Conservation (phyloP, 2,329 filamentous ascomycete species). For the Diaporthe sp. region DNA sequence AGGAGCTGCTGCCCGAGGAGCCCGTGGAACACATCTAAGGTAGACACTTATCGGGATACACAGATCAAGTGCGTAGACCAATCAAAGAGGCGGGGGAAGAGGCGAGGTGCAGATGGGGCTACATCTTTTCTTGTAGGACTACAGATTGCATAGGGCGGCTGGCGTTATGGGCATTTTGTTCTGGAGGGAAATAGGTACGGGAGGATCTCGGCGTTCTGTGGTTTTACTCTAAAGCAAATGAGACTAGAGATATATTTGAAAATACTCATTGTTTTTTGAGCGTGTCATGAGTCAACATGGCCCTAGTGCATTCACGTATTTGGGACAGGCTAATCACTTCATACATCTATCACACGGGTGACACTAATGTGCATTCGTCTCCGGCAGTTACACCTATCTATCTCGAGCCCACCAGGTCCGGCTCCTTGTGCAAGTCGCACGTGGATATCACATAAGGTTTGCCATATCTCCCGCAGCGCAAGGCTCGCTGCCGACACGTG, state of each 20-base stretch:
- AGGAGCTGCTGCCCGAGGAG: constrained; percentile 82
- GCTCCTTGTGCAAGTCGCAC: not conserved
- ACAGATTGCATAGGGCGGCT: constrained; percentile 28
- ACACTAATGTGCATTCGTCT: not conserved
- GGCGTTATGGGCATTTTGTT: constrained; percentile 28
- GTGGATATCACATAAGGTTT: not conserved
- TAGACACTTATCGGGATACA: not conserved
- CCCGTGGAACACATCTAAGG: constrained; percentile 77
- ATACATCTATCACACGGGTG: no score
- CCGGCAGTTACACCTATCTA: not conserved
- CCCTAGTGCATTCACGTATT: not conserved
- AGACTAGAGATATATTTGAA: not conserved
- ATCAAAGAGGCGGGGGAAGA: not conserved
- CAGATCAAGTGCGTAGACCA: not conserved
- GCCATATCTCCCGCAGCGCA: not conserved
- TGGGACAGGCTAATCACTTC: not conserved
- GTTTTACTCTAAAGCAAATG: not conserved
- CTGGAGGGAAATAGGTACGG: not conserved
- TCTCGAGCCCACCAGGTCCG: not conserved
- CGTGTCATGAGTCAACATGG: not conserved
- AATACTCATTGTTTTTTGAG: no score
- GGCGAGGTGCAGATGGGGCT: not conserved
- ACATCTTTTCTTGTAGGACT: not conserved
- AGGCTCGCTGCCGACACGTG: not conserved
- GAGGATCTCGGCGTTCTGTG: constrained; percentile 7